Conservation (phyloP, 2,329 filamentous ascomycete genomes). For the Arthrobotrys sinensis region DNA sequence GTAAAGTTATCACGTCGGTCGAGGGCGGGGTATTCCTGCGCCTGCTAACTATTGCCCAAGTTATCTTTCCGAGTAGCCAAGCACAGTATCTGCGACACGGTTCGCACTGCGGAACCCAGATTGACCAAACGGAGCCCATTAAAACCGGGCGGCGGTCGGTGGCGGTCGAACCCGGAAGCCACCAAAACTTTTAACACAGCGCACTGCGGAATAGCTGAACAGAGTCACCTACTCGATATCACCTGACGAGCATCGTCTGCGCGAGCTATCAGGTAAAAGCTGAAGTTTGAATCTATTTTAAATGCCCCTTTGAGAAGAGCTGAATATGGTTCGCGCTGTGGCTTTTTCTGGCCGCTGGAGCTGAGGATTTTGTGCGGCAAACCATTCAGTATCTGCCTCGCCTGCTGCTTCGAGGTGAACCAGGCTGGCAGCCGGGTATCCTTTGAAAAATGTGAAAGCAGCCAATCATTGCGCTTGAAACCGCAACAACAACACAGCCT, state of each 20-base stretch:
- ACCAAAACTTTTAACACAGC: neutral
- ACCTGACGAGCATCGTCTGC: no score
- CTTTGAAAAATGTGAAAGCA: no score
- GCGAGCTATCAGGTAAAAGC: no score
- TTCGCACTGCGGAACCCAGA: conserved; percentile 3
- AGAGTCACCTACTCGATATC: no score
- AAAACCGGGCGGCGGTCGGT: conserved; percentile 4
- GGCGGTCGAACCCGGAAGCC: neutral
- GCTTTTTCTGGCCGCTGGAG: neutral
- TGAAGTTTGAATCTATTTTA: no score
- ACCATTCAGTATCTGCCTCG: no score
- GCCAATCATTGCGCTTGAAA: neutral
- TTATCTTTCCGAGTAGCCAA: no score
- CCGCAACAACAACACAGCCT: neutral
- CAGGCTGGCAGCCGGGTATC: no score
- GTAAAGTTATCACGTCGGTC: no score
- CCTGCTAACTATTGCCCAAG: neutral
- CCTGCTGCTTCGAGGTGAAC: no score
- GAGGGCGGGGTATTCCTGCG: neutral
- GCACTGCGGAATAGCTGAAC: conserved; percentile 11
- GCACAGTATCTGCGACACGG: neutral
- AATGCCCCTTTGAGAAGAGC: neutral
- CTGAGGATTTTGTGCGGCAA: neutral
- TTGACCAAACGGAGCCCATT: neutral
- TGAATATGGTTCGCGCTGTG: neutral